A percentile compares a stretch with the other conserved stretches of the same genome.
These are phyloP conservation scores for Coelastrella sp. DNA, from an alignment of 139 green algal genomes.

Conservation along the genomic window DNA sequence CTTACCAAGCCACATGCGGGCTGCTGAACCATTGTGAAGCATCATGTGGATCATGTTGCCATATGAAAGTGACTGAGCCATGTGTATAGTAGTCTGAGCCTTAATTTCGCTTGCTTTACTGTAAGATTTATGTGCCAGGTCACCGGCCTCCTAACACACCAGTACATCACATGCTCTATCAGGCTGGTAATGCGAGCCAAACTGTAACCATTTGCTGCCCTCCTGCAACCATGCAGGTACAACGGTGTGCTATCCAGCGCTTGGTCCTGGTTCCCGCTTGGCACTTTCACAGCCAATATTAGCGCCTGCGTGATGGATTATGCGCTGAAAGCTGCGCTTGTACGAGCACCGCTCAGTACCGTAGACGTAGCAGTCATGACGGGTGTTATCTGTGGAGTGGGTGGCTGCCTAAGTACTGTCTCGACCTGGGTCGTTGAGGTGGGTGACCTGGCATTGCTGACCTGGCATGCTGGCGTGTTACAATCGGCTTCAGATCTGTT, in stretches of 20 bases:
- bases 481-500: neutral
- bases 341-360: neutral
- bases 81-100: too few species aligned
- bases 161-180: neutral
- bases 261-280: conserved; percentile 76
- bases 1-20: too few species aligned
- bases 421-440: conserved; percentile 89
- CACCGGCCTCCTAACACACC: neutral
- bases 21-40: too few species aligned
- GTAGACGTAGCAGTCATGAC: conserved; percentile 27
- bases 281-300: conserved; percentile 86
- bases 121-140: too few species aligned
- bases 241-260: conserved; percentile 63
- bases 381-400: conserved; percentile 69
- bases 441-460: neutral
- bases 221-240: neutral
- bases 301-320: conserved; percentile 69
- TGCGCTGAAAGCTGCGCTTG: conserved; percentile 48
- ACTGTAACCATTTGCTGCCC: neutral
- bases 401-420: conserved; percentile 84
- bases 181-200: neutral
- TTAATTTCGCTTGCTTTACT: too few species aligned
- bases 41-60: too few species aligned
- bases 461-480: neutral
- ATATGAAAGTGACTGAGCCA: too few species aligned